A percentile compares a stretch with the other conserved stretches of the same genome.
Conservation (phyloP, 23 red algal species). For the Gracilaria vermiculophylla region DNA sequence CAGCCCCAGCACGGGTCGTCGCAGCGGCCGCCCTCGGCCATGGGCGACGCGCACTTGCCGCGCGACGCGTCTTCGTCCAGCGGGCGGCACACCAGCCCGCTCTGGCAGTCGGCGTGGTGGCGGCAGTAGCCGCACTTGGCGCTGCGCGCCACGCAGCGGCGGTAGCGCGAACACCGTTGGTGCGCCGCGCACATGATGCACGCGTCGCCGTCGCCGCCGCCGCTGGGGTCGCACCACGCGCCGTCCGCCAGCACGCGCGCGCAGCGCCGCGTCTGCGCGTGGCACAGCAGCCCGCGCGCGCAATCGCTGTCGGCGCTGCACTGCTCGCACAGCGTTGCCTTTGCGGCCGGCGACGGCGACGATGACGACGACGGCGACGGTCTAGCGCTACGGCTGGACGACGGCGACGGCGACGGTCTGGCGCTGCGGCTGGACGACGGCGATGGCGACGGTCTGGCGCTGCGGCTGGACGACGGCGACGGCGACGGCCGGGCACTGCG, state of each 20-base stretch:
- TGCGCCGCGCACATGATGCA: slow-evolving; percentile 8
- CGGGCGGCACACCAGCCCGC: neutral
- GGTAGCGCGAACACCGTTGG: neutral
- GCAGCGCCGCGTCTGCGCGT: neutral
- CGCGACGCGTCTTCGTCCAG: neutral
- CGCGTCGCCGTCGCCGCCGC: slow-evolving; percentile 12
- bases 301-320: neutral
- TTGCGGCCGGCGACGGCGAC: neutral
- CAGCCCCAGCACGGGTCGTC: slow-evolving; percentile 13
- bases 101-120: neutral
- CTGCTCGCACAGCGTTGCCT: neutral
- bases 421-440: neutral
- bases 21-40: neutral
- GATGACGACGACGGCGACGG: neutral
- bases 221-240: neutral
- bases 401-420: slow-evolving; percentile 2
- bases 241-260: neutral
- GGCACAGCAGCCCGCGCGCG: neutral
- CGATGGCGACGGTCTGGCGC: neutral
- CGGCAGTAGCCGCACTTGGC: neutral
- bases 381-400: neutral
- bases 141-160: neutral
- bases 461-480: slow-evolving; percentile 2
- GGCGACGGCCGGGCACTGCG: neutral
- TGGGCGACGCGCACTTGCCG: slow-evolving; percentile 10